Conservation (phyloP, 768 basidiomycete species). For the Phylloporus scabripes region DNA sequence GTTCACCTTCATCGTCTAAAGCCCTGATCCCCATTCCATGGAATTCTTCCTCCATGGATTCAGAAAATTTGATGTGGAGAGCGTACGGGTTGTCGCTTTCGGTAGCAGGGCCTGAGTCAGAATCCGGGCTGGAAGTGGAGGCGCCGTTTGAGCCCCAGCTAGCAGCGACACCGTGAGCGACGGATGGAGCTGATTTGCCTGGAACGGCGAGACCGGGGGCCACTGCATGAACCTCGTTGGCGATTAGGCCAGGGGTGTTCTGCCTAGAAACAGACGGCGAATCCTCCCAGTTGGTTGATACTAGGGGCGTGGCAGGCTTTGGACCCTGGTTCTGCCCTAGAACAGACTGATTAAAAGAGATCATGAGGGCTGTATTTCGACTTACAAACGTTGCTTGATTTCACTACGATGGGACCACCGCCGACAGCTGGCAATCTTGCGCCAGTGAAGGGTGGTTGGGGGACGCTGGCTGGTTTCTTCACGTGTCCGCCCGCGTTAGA, state of each 20-base stretch:
- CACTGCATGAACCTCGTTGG: no score
- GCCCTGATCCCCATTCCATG: constrained; percentile 20
- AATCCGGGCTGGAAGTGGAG: constrained; percentile 25
- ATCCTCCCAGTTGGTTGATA: constrained; percentile 20
- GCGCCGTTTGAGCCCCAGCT: constrained; percentile 24
- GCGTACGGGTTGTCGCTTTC: constrained; percentile 22
- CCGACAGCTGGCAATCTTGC: constrained; percentile 23
- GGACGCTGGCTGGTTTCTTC: constrained; percentile 9
- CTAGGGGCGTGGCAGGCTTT: constrained; percentile 1
- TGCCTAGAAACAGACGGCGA: constrained; percentile 11
- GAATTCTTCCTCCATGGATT: constrained; percentile 27
- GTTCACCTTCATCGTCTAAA: constrained; percentile 7
- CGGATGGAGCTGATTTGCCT: background rate
- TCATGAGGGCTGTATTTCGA: background rate
- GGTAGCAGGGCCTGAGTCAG: constrained; percentile 21
- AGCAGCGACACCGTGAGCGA: background rate
- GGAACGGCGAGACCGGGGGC: constrained; percentile 6
- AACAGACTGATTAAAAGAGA: background rate
- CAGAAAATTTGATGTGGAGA: constrained; percentile 21
- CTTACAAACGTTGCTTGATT: constrained; percentile 28
- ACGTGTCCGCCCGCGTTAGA: constrained; percentile 5
- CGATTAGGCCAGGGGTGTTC: constrained; percentile 11
- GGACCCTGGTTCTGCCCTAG: constrained; percentile 15
- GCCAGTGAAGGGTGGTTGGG: constrained; percentile 3
- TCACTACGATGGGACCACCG: constrained; percentile 23